Evolutionary conservation across 176 grass and related monocot genomes (phyloP), one percentile per base, ranked within the genome.

Genomic region (Phyllostachys edulis): DNA sequence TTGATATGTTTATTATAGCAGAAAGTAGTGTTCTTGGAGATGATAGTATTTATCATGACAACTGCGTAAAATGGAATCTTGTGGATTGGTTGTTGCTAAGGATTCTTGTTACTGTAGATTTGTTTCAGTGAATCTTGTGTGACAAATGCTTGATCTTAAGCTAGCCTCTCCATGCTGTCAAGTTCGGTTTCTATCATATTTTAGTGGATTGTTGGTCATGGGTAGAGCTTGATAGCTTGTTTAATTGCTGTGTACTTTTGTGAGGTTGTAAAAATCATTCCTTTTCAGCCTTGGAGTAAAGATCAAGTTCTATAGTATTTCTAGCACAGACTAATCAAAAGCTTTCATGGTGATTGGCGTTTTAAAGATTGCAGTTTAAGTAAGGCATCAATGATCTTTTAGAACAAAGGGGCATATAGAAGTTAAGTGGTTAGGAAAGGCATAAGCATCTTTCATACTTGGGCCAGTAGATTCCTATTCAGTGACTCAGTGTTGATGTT

Each of bases 361-460:
- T 75, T 37, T 26, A 74, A 18, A 12, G 32, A 80, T 56, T 85
- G 9, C 42, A 17, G 39, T 80, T 68, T 46, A 86, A 83, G 84
- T 24, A 82, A 82, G 51, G 67, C 10, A 87, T 79, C 60, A 47
- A 71, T 86, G 13, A 16, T 45, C 36, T 20, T 74, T 26, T 86
- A 69, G 34, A 85, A 81, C 60, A 70, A 82, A 79, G 36, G 46
- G 20, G 21, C 27, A 59, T 78, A 32, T 60, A 59, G 47, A 86
- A 82, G 72, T 74, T 81, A 44, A 67, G 67, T 8, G 15, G 16
- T 1, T 10, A 49, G 69, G 50, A 57, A 79, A 83, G 61, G 26
- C 60, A 72, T 46, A 82, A 45, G 38, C 55, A 86, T 90, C 29
- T 39, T 82, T 78, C 11, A 57, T 70, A 74, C 47, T 67, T 78